These are phyloP conservation scores for Aspergillus puulaauensis DNA, from an alignment of 2,329 filamentous ascomycete species.

Conservation along the genomic window DNA sequence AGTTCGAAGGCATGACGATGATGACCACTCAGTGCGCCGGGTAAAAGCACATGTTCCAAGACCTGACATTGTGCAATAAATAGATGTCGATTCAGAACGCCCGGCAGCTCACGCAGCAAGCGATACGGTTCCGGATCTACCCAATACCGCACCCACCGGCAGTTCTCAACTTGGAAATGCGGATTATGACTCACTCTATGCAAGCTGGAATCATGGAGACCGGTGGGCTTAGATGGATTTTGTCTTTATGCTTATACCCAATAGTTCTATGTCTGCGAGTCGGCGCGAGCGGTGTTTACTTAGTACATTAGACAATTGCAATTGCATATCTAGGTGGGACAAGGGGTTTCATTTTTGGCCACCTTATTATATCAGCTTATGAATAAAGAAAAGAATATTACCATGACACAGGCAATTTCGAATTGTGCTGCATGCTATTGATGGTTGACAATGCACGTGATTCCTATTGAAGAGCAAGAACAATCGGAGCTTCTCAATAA, in stretches of 20 bases:
- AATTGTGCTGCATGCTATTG: neutral
- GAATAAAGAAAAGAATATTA: neutral
- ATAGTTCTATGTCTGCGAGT: neutral
- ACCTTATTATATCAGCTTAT: neutral
- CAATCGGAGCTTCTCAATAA: constrained; percentile 18
- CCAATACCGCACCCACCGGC: neutral
- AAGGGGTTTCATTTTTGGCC: neutral
- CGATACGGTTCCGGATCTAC: neutral
- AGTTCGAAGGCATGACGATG: constrained; percentile 19
- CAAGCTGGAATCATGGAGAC: constrained; percentile 18
- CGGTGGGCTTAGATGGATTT: constrained; percentile 16
- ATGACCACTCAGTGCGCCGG: constrained; percentile 13
- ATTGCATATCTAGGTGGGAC: neutral
- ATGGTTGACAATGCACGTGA: constrained; percentile 15
- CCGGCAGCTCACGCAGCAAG: neutral
- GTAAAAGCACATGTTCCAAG: constrained; percentile 3
- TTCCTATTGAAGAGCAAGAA: constrained; percentile 22
- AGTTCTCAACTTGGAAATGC: neutral
- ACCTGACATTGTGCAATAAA: constrained; percentile 8
- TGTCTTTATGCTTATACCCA: constrained; percentile 14
- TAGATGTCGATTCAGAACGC: neutral
- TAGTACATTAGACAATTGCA: neutral
- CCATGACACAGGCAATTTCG: neutral
- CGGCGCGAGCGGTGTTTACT: neutral
- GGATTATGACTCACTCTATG: constrained; percentile 13